phyloP scores from a whole-genome alignment of 1,284 basidiomycete genomes.

The Sporisorium exsertum region DNA sequence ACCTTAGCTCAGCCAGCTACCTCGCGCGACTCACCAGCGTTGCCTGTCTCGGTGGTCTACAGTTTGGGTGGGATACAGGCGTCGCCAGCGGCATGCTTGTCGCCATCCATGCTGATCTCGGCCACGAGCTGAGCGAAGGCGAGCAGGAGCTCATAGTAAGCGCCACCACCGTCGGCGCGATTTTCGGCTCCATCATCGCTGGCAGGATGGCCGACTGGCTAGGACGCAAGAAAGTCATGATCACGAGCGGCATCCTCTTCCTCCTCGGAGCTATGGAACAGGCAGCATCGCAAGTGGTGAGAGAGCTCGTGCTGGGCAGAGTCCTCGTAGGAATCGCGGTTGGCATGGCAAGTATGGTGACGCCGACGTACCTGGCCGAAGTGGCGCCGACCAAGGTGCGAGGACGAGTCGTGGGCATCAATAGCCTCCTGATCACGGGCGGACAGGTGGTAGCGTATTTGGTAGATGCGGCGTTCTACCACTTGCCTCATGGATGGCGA shows the following conservation, averaged over 20 bases:
- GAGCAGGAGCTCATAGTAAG: constrained; percentile 64
- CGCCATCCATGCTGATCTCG: constrained; percentile 54
- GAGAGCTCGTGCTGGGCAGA: constrained; percentile 60
- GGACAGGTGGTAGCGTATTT: constrained; percentile 63
- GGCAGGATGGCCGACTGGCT: constrained; percentile 54
- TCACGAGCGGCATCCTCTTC: constrained; percentile 55
- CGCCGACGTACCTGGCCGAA: constrained; percentile 59
- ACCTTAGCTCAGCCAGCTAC: constrained; percentile 35
- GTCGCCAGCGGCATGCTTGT: constrained; percentile 60
- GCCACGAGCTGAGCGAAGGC: constrained; percentile 53
- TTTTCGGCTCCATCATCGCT: constrained; percentile 53
- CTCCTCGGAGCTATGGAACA: constrained; percentile 61
- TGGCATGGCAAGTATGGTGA: constrained; percentile 57
- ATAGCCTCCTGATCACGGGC: constrained; percentile 61
- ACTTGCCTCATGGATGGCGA: constrained; percentile 59
- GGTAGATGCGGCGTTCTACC: constrained; percentile 57
- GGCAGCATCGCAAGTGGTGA: constrained; percentile 55
- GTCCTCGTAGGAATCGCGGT: constrained; percentile 59
- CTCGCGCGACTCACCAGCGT: constrained; percentile 49
- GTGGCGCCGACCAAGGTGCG: constrained; percentile 56
- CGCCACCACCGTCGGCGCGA: constrained; percentile 61
- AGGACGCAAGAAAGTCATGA: constrained; percentile 58
- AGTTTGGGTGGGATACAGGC: constrained; percentile 61
- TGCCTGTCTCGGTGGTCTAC: constrained; percentile 51
- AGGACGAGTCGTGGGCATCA: constrained; percentile 58